phyloP scores from a whole-genome alignment of 345 rosid species.

The Populus davidiana region DNA sequence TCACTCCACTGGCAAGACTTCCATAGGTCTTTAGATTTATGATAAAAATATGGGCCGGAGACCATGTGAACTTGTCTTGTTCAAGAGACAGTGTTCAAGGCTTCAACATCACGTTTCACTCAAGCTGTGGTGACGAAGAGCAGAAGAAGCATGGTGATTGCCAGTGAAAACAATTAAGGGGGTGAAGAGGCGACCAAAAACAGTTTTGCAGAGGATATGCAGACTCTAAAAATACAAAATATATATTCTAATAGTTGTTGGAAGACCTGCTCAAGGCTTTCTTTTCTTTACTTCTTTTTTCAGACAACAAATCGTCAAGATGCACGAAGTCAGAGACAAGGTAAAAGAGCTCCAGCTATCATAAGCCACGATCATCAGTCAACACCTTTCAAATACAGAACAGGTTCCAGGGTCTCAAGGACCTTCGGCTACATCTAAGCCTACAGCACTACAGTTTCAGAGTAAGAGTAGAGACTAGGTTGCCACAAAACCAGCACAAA shows the following conservation, averaged over 20 bases:
- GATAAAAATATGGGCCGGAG: background rate
- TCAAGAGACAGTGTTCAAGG: background rate
- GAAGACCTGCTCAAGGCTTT: background rate
- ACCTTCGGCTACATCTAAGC: background rate
- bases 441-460: background rate
- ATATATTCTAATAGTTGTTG: background rate
- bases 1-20: too few relatives aligned
- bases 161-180: too few relatives aligned
- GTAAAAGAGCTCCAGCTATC: background rate
- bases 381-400: background rate
- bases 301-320: background rate
- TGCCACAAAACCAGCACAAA: background rate
- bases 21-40: background rate
- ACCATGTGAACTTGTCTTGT: background rate
- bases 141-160: too few relatives aligned
- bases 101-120: background rate
- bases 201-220: background rate
- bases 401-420: background rate
- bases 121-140: background rate
- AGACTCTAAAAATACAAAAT: background rate
- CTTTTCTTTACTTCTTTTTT: background rate
- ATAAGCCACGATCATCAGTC: background rate
- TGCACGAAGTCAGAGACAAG: too few relatives aligned
- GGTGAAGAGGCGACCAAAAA: background rate
- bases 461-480: background rate